Evolutionary conservation across 768 basidiomycete species (phyloP).

Genomic region (Tylopilus balloui): DNA sequence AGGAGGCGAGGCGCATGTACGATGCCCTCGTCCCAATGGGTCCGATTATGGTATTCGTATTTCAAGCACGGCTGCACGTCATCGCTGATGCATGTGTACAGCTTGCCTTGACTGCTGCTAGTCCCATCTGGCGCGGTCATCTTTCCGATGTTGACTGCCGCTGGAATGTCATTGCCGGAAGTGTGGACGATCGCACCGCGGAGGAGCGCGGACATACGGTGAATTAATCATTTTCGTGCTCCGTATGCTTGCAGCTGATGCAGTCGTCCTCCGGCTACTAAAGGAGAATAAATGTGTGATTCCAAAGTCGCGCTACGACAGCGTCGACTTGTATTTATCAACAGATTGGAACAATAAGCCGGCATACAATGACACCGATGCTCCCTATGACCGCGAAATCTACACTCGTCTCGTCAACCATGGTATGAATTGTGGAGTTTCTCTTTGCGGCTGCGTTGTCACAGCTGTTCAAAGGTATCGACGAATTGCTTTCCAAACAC

Average conservation of each 20-base stretch:
- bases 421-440: conserved; percentile 37
- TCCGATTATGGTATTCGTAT: conserved; percentile 77
- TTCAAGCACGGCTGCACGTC: background rate
- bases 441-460: background rate
- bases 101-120: conserved; percentile 92
- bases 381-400: conserved; percentile 75
- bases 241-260: conserved; percentile 5
- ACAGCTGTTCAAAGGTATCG: conserved; percentile 56
- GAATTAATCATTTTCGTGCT: conserved; percentile 40
- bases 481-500: conserved; percentile 83
- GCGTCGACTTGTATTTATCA: conserved; percentile 91
- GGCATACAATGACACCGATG: conserved; percentile 86
- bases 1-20: conserved; percentile 89
- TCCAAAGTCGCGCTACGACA: conserved; percentile 97
- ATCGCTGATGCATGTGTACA: conserved; percentile 32
- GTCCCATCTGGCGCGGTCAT: conserved; percentile 92
- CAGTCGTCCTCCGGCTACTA: conserved; percentile 53
- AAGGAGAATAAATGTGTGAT: conserved; percentile 71
- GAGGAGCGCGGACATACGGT: conserved; percentile 80
- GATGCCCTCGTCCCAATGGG: conserved; percentile 95
- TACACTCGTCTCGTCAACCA: conserved; percentile 68
- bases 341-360: conserved; percentile 81
- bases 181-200: conserved; percentile 93
- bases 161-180: conserved; percentile 99
- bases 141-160: conserved; percentile 96